Percentiles rank a stretch among this genome's conserved stretches.
Evolutionary conservation across 2,329 filamentous ascomycete genomes (phyloP).

Genomic region (Fusarium xylarioides): DNA sequence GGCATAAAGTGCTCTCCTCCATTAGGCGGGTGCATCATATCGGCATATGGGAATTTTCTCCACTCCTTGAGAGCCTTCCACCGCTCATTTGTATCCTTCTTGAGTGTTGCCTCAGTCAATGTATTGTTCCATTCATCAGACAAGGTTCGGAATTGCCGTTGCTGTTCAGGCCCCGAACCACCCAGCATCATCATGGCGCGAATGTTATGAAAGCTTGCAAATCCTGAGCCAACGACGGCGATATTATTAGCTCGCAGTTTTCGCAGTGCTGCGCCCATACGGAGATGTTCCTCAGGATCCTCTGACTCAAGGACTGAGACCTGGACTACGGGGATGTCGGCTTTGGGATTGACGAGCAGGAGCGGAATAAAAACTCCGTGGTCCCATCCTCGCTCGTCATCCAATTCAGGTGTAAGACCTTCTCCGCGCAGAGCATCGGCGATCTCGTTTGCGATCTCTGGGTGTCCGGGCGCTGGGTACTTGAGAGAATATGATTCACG

Average conservation of each 20-base stretch:
- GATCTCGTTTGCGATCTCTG: slow-evolving; percentile 61
- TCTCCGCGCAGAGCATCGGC: slow-evolving; percentile 54
- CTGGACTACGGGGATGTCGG: slow-evolving; percentile 65
- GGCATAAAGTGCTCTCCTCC: slow-evolving; percentile 69
- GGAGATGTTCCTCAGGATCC: slow-evolving; percentile 57
- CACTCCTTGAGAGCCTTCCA: slow-evolving; percentile 55
- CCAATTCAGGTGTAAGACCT: slow-evolving; percentile 55
- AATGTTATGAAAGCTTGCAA: slow-evolving; percentile 67
- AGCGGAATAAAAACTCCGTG: slow-evolving; percentile 70
- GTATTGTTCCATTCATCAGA: slow-evolving; percentile 57
- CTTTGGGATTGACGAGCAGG: slow-evolving; percentile 61
- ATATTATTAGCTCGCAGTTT: slow-evolving; percentile 61
- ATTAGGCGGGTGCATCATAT: slow-evolving; percentile 62
- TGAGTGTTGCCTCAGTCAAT: slow-evolving; percentile 53
- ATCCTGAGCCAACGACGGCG: slow-evolving; percentile 69
- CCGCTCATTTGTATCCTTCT: slow-evolving; percentile 47
- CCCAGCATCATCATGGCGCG: slow-evolving; percentile 54
- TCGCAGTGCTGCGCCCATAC: slow-evolving; percentile 62
- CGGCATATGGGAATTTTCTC: slow-evolving; percentile 58
- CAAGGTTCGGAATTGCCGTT: slow-evolving; percentile 38
- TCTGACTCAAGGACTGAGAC: slow-evolving; percentile 64
- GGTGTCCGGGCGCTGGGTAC: slow-evolving; percentile 65
- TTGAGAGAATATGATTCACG: slow-evolving; percentile 62
- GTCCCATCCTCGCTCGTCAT: slow-evolving; percentile 61
- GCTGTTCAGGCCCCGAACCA: slow-evolving; percentile 29